These are phyloP conservation scores for Escovopsis sp. DNA, from an alignment of 2,329 filamentous ascomycete species.

Conservation along the genomic window DNA sequence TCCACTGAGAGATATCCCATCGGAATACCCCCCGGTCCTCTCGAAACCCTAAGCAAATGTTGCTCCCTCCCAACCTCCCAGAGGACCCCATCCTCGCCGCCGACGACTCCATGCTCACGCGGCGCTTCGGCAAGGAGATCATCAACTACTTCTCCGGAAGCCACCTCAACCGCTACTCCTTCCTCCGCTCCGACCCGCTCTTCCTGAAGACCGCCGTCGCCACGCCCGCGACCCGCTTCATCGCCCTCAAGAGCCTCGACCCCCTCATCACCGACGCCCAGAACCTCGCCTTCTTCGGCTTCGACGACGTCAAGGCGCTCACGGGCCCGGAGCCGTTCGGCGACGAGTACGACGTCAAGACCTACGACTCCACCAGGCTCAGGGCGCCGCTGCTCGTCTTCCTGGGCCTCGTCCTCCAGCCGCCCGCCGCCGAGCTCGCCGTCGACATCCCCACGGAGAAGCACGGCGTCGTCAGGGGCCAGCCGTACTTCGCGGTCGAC, in stretches of 20 bases:
- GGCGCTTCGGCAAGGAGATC: slow-evolving; percentile 65
- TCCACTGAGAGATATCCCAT: too few species aligned
- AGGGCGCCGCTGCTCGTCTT: slow-evolving; percentile 60
- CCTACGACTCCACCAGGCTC: slow-evolving; percentile 57
- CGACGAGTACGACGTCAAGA: slow-evolving; percentile 51
- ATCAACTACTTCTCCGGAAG: slow-evolving; percentile 75
- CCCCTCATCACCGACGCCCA: slow-evolving; percentile 47
- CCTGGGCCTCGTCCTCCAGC: slow-evolving; percentile 62
- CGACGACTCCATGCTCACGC: slow-evolving; percentile 53
- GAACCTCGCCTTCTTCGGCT: slow-evolving; percentile 53
- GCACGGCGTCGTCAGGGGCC: slow-evolving; percentile 60
- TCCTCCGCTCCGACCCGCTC: slow-evolving; percentile 54
- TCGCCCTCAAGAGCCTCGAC: slow-evolving; percentile 65
- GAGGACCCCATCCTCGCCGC: slow-evolving; percentile 10
- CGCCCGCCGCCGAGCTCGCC: slow-evolving; percentile 15
- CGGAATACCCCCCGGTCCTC: neutral
- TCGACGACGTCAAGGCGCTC: slow-evolving; percentile 53
- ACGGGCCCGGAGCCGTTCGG: slow-evolving; percentile 59
- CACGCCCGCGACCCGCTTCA: slow-evolving; percentile 52
- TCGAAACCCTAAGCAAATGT: neutral
- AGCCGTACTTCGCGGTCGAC: slow-evolving; percentile 81
- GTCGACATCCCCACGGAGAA: slow-evolving; percentile 12
- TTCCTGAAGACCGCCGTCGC: slow-evolving; percentile 56
- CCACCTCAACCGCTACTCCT: slow-evolving; percentile 65
- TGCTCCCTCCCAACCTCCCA: slow-evolving; percentile 2